phyloP scores from a whole-genome alignment of 495 filamentous ascomycete genomes.

The Penicillium parvum region DNA sequence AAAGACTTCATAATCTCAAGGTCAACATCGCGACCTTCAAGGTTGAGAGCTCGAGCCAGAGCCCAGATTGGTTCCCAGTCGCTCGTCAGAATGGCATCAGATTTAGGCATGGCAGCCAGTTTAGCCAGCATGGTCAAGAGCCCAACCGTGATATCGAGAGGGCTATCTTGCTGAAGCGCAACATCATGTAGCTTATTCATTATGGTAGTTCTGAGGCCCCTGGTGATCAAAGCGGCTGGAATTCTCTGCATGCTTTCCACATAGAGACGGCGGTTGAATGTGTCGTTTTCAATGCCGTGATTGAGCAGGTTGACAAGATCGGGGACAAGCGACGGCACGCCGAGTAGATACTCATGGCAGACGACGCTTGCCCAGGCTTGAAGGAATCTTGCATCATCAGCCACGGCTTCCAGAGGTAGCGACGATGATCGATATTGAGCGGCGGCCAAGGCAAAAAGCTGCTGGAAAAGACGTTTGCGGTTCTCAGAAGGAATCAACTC shows the following conservation, averaged over 20 bases:
- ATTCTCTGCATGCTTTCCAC: slow-evolving; percentile 42
- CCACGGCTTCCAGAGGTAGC: slow-evolving; percentile 25
- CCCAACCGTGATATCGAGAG: slow-evolving; percentile 28
- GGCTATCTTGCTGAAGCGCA: slow-evolving; percentile 27
- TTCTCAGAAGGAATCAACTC: slow-evolving; percentile 21
- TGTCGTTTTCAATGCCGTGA: slow-evolving; percentile 30
- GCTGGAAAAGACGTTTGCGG: slow-evolving; percentile 30
- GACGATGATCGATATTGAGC: slow-evolving; percentile 29
- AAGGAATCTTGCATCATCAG: slow-evolving; percentile 31
- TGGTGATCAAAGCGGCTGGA: slow-evolving; percentile 34
- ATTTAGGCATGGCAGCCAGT: slow-evolving; percentile 40
- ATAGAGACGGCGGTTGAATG: slow-evolving; percentile 28
- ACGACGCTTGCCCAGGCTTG: slow-evolving; percentile 42
- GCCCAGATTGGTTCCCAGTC: slow-evolving; percentile 42
- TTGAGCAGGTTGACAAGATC: slow-evolving; percentile 35
- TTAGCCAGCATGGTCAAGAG: slow-evolving; percentile 43
- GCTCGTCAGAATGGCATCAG: slow-evolving; percentile 32
- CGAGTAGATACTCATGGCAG: slow-evolving; percentile 44
- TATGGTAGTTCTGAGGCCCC: slow-evolving; percentile 33
- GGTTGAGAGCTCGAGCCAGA: slow-evolving; percentile 31
- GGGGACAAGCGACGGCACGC: slow-evolving; percentile 29
- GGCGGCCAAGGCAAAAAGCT: slow-evolving; percentile 36
- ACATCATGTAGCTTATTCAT: slow-evolving; percentile 36
- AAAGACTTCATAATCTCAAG: slow-evolving; percentile 43
- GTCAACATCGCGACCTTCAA: slow-evolving; percentile 35